Evolutionary conservation across 768 basidiomycete species (phyloP).

Genomic region (Leccinum olivaceopallidum): DNA sequence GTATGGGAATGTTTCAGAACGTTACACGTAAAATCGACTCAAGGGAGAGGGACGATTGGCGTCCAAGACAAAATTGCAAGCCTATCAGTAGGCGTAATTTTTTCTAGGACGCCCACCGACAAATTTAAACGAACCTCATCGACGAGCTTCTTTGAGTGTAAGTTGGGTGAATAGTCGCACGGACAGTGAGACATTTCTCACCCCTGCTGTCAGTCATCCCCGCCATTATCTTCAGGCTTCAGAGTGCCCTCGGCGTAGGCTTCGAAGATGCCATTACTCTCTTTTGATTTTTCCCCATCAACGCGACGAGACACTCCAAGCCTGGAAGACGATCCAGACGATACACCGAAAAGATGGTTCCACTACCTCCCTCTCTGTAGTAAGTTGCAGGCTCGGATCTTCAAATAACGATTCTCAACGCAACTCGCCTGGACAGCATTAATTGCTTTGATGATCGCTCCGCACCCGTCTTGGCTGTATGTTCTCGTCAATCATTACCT

Average conservation of each 20-base stretch:
- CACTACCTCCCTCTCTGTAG: conserved; percentile 59
- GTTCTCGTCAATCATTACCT: conserved; percentile 70
- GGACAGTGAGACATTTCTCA: conserved; percentile 1
- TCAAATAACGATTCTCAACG: conserved; percentile 3
- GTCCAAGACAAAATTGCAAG: neutral
- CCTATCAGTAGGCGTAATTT: neutral
- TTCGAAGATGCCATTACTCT: conserved; percentile 30
- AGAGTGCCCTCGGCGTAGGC: neutral
- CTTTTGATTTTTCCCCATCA: conserved; percentile 25
- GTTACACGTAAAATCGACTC: neutral
- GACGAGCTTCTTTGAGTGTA: neutral
- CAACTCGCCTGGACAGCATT: conserved; percentile 36
- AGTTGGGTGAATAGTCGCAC: neutral
- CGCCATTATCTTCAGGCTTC: neutral
- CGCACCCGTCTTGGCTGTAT: conserved; percentile 73
- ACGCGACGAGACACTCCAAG: conserved; percentile 11
- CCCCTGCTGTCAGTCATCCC: neutral
- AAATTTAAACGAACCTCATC: too few species aligned
- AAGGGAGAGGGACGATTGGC: neutral
- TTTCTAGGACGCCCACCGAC: neutral
- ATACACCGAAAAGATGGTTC: conserved; percentile 49
- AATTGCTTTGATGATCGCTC: conserved; percentile 60
- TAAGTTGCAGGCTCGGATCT: conserved; percentile 31
- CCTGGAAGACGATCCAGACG: conserved; percentile 36
- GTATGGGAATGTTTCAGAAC: neutral